A percentile compares a stretch with the other conserved stretches of the same genome.
Conservation (phyloP, 768 basidiomycete species). For the Pisolithus orientalis region DNA sequence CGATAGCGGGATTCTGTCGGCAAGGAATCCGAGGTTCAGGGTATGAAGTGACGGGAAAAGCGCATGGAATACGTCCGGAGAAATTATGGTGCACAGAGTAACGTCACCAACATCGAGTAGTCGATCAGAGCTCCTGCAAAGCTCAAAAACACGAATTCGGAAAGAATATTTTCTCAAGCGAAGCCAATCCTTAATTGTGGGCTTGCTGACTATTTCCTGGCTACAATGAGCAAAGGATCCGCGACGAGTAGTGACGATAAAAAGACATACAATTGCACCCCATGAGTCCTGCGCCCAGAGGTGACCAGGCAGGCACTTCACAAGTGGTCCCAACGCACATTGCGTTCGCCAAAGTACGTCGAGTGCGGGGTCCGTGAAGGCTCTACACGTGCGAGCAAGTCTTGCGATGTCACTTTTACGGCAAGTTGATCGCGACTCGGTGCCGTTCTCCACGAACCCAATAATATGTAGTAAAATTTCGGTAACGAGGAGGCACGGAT, state of each 20-base stretch:
- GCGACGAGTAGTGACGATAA: neutral
- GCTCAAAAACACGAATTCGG: slow-evolving; percentile 18
- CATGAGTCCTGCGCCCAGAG: slow-evolving; percentile 16
- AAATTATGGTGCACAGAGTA: slow-evolving; percentile 15
- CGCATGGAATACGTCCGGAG: slow-evolving; percentile 12
- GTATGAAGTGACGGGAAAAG: slow-evolving; percentile 20
- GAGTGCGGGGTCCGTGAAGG: slow-evolving; percentile 22
- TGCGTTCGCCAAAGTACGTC: slow-evolving; percentile 27
- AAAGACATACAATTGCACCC: slow-evolving; percentile 18
- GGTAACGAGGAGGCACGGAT: slow-evolving; percentile 23
- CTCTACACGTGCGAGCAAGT: slow-evolving; percentile 24
- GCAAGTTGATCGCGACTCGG: slow-evolving; percentile 9
- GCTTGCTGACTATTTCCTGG: slow-evolving; percentile 18
- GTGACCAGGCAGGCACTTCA: slow-evolving; percentile 23
- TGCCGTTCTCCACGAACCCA: slow-evolving; percentile 17
- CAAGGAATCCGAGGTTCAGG: slow-evolving; percentile 24
- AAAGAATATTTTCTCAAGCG: slow-evolving; percentile 17
- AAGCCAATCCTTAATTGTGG: slow-evolving; percentile 17
- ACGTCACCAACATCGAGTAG: slow-evolving; percentile 21
- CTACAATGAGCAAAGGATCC: too few species aligned
- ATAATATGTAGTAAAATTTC: slow-evolving; percentile 22
- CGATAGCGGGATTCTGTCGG: slow-evolving; percentile 12
- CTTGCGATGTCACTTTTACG: slow-evolving; percentile 21
- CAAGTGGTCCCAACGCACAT: slow-evolving; percentile 22
- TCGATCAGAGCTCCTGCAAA: slow-evolving; percentile 13